Conservation (phyloP, 2,329 filamentous ascomycete genomes). For the Nannizzia gypsea region DNA sequence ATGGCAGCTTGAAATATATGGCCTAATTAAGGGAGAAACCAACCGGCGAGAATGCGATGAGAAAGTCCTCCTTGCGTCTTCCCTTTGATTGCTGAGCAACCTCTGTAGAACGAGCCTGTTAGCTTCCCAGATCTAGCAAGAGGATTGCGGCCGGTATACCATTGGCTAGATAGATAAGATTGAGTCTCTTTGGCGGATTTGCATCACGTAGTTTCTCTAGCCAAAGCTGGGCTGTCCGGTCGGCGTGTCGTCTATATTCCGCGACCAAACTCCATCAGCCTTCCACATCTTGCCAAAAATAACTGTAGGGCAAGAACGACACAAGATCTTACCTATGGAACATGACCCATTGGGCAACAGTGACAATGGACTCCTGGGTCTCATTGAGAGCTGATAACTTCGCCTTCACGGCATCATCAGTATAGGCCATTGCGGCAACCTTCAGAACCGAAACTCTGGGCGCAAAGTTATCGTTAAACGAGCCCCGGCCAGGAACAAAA, state of each 20-base stretch:
- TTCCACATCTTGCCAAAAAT: neutral
- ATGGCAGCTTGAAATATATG: conserved; percentile 17
- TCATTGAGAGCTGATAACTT: conserved; percentile 94
- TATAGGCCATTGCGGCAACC: conserved; percentile 64
- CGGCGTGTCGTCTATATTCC: conserved; percentile 67
- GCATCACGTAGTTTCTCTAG: conserved; percentile 80
- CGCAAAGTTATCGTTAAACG: no score
- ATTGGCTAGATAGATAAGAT: conserved; percentile 89
- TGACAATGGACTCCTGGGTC: conserved; percentile 92
- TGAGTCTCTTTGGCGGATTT: conserved; percentile 71
- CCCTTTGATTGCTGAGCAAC: conserved; percentile 94
- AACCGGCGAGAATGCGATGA: conserved; percentile 75
- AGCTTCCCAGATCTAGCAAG: neutral
- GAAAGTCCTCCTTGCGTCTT: conserved; percentile 81
- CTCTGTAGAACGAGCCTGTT: conserved; percentile 43
- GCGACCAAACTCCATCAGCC: neutral
- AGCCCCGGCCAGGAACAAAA: no score
- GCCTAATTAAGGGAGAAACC: conserved; percentile 17
- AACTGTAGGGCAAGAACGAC: neutral
- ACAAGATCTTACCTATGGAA: conserved; percentile 65
- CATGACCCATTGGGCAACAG: conserved; percentile 98
- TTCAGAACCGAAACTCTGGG: no score
- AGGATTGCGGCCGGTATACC: conserved; percentile 40
- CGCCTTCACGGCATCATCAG: conserved; percentile 85
- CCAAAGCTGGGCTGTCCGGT: conserved; percentile 86